Conservation (phyloP, 345 rosid genomes). For the Psidium friedrichsthalianum region DNA sequence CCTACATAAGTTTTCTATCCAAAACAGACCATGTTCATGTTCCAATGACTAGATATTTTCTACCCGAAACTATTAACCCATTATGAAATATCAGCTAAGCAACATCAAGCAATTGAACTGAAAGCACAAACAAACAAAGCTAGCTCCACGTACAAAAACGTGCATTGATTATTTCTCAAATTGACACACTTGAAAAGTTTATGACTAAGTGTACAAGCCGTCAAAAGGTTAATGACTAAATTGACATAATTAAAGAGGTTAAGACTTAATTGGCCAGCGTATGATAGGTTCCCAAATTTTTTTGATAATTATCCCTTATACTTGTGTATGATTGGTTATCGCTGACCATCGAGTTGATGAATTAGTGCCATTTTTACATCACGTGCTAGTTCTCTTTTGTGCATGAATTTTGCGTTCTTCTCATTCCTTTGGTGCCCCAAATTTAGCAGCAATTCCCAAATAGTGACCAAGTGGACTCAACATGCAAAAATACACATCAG, state of each 20-base stretch:
- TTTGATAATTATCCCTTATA: too few relatives aligned
- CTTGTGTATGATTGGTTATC: not conserved
- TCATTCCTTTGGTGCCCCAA: not conserved
- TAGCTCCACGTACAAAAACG: not conserved
- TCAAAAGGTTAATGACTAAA: too few relatives aligned
- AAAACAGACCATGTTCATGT: not conserved
- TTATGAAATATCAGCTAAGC: not conserved
- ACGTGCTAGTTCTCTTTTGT: not conserved
- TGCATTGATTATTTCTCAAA: too few relatives aligned
- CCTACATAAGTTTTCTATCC: not conserved
- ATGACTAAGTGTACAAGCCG: too few relatives aligned
- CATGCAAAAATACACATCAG: not conserved
- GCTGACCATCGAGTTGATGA: not conserved
- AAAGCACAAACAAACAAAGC: not conserved
- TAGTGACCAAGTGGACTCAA: not conserved
- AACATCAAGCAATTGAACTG: not conserved
- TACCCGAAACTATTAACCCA: not conserved
- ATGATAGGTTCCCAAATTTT: too few relatives aligned
- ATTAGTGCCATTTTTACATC: not conserved
- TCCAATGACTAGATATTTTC: not conserved
- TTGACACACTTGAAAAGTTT: too few relatives aligned
- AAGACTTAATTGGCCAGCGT: too few relatives aligned
- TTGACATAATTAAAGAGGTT: too few relatives aligned
- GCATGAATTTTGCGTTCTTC: not conserved
- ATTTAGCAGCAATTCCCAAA: not conserved